Evolutionary conservation across 106 monocot genomes (phyloP), one percentile per base, ranked within the genome.

Genomic region (Dendrobium nobile): DNA sequence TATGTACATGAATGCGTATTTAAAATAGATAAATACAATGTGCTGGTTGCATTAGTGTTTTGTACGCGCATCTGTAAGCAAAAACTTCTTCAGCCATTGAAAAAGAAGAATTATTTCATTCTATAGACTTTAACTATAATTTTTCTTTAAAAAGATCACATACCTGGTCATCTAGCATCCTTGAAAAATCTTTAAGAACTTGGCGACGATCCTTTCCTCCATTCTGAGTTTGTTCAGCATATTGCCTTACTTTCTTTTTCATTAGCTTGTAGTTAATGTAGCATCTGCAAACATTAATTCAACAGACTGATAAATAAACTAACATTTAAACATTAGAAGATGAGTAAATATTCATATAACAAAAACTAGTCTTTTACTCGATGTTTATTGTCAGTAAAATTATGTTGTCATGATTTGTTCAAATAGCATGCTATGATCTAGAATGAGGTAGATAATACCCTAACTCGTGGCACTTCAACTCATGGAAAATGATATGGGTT

Each of bases 221-320:
- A 72, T 9, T 55, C 76, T 88, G 83, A 75, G 82, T 84, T 56
- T 91, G 89, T 79, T 99, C 85, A 77, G 45, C 86, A 85, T 90
- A 95, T 81, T 91, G 95, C 48, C 91, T 91, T 61, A 95, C 89
- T 84, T 85, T 92, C 80, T 99, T 99, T 87, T 99, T 99, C 99
- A 99, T 95, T 80, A 93, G 84, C 81, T 99, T 95, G 88, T 99
- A 99, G 82, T 95, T 91, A 41, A 99, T 95, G 61, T 99, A 99
- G 85, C 91, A 95, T 41, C 99, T 99, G 84, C 9, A 73, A 77
- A 41, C 19, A 84, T 59, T 13, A 84, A 82, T 5, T 65, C 79
- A 43, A 68, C 31, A 67, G 33, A 72, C 33, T 74, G 22, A 67
- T 37, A 43, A 33, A 42, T 44, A 26, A 64, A 40, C 43, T 22